phyloP scores from a whole-genome alignment of 768 basidiomycete genomes.

The Tylopilus plumbeoviolaceoides region DNA sequence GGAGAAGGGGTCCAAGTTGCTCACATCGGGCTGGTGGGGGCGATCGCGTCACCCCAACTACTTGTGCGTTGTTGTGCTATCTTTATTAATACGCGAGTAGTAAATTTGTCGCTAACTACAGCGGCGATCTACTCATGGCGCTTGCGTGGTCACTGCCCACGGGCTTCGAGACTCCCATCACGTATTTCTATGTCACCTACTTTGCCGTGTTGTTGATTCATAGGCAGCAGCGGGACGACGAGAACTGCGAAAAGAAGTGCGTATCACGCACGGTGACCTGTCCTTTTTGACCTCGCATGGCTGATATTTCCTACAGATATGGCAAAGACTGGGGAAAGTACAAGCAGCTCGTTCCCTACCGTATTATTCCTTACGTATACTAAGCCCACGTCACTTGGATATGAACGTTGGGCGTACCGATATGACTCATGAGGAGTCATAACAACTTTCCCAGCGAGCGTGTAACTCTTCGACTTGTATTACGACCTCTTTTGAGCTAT shows the following conservation, averaged over 20 bases:
- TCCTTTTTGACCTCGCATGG: neutral
- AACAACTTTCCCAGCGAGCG: neutral
- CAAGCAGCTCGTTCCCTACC: slow-evolving; percentile 77
- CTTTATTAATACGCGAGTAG: too few species aligned
- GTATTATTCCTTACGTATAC: slow-evolving; percentile 84
- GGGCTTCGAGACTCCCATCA: slow-evolving; percentile 87
- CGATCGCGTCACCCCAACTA: slow-evolving; percentile 91
- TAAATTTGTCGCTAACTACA: slow-evolving; percentile 23
- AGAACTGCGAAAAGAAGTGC: slow-evolving; percentile 84
- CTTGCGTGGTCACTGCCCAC: slow-evolving; percentile 93
- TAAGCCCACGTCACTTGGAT: slow-evolving; percentile 25
- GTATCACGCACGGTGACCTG: slow-evolving; percentile 20
- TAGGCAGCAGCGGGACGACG: slow-evolving; percentile 87
- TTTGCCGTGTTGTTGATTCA: slow-evolving; percentile 88
- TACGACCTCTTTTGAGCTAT: neutral
- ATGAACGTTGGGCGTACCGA: neutral
- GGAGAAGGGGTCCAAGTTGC: slow-evolving; percentile 79
- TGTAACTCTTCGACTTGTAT: neutral
- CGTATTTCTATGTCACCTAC: slow-evolving; percentile 92
- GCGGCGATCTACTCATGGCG: slow-evolving; percentile 86
- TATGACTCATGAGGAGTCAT: neutral
- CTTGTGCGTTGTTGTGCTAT: slow-evolving; percentile 42
- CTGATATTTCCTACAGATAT: slow-evolving; percentile 50
- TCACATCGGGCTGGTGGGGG: slow-evolving; percentile 99
- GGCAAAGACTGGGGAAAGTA: slow-evolving; percentile 94